phyloP scores from a whole-genome alignment of 768 basidiomycete genomes.

The Psilocybe azurescens region DNA sequence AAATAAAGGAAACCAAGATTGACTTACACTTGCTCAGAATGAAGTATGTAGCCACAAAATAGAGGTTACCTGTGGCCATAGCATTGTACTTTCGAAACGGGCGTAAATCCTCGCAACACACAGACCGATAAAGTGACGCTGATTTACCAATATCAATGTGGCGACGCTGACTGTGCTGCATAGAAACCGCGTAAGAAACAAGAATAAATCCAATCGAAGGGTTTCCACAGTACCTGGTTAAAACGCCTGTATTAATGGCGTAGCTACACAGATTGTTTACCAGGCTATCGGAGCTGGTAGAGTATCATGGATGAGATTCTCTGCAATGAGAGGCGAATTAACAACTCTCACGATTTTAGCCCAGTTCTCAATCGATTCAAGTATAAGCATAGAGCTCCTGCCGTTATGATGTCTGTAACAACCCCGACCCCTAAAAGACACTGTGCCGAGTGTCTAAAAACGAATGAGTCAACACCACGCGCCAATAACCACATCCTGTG shows the following conservation, averaged over 20 bases:
- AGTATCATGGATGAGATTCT: neutral
- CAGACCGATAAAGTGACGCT: neutral
- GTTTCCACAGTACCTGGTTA: slow-evolving; percentile 54
- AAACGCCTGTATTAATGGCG: slow-evolving; percentile 68
- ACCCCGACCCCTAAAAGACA: slow-evolving; percentile 59
- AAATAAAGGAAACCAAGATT: neutral
- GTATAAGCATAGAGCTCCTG: slow-evolving; percentile 62
- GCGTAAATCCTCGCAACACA: neutral
- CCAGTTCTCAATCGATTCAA: slow-evolving; percentile 61
- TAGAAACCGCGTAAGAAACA: neutral
- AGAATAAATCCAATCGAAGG: neutral
- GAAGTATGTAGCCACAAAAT: slow-evolving; percentile 68
- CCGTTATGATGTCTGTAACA: slow-evolving; percentile 62
- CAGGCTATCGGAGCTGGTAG: slow-evolving; percentile 58
- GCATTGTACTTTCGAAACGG: slow-evolving; percentile 53
- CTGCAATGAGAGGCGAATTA: neutral
- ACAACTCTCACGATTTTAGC: slow-evolving; percentile 43
- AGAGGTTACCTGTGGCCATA: slow-evolving; percentile 57
- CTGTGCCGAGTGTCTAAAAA: slow-evolving; percentile 50
- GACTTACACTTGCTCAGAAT: slow-evolving; percentile 66
- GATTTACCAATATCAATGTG: slow-evolving; percentile 60
- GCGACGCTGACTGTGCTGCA: slow-evolving; percentile 49
- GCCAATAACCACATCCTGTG: neutral
- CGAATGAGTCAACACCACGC: neutral
- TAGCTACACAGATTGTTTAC: slow-evolving; percentile 62